Percentiles rank a stretch among this genome's conserved stretches.
Evolutionary conservation across 192 early-diverging fungal genomes (phyloP).

Genomic region (Pilobolus umbonatus): DNA sequence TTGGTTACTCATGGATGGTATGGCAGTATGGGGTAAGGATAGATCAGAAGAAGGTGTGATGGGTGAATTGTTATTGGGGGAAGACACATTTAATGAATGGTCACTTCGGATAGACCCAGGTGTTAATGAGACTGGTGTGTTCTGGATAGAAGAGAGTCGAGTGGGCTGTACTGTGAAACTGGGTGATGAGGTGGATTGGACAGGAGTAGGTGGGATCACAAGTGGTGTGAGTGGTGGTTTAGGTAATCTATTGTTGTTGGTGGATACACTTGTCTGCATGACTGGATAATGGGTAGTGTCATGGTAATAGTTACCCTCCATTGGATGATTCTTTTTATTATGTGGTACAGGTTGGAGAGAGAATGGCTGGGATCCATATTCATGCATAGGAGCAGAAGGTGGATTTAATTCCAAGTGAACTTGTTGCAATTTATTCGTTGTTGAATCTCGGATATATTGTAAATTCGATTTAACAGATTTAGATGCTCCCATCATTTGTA

Average conservation of each 20-base stretch:
- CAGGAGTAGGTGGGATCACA: slow-evolving; percentile 31
- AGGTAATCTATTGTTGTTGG: slow-evolving; percentile 6
- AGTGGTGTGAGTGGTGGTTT: slow-evolving; percentile 22
- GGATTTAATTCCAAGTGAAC: background rate
- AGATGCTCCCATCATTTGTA: slow-evolving; percentile 10
- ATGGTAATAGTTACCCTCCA: background rate
- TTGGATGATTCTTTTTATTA: slow-evolving; percentile 1
- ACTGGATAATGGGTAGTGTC: background rate
- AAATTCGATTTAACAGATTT: slow-evolving; percentile 12
- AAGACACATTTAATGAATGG: background rate
- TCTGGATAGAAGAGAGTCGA: slow-evolving; percentile 10
- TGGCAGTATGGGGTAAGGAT: background rate
- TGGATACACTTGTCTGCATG: background rate
- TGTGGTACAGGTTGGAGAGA: slow-evolving; percentile 13
- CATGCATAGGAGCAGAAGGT: background rate
- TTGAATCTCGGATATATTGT: background rate
- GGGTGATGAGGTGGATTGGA: slow-evolving; percentile 7
- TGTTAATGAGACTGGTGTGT: slow-evolving; percentile 7
- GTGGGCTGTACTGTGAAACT: background rate
- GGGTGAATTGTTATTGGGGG: background rate
- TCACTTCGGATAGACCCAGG: slow-evolving; percentile 1
- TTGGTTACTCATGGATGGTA: background rate
- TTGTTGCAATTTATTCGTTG: background rate
- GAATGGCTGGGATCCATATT: background rate
- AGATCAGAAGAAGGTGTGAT: background rate